A percentile compares a stretch with the other conserved stretches of the same genome.
Evolutionary conservation across 345 rosid species (phyloP).

Genomic region (Gossypium thurberi): DNA sequence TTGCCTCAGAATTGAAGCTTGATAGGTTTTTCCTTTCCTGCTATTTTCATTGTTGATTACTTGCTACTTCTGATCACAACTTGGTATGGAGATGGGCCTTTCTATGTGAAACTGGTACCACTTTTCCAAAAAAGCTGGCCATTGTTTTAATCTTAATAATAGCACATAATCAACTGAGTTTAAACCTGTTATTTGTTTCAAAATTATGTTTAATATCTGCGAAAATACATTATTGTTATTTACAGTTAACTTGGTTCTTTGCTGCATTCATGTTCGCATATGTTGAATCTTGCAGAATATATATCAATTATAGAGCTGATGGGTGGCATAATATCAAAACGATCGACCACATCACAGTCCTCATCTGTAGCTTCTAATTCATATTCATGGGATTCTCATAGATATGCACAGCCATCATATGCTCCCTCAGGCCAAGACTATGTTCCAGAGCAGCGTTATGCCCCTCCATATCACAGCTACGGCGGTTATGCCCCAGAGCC

Average conservation of each 20-base stretch:
- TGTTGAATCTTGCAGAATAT: constrained; percentile 20
- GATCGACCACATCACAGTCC: constrained; percentile 19
- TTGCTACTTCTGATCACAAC: not conserved
- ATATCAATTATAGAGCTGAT: constrained; percentile 25
- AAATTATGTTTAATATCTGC: not conserved
- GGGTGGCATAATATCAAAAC: constrained; percentile 55
- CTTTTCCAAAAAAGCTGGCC: not conserved
- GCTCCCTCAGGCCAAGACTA: constrained; percentile 35
- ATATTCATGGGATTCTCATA: constrained; percentile 29
- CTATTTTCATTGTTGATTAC: not conserved
- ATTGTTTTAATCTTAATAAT: not conserved
- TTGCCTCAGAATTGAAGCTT: not conserved
- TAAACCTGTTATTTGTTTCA: not conserved
- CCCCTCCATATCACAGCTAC: constrained; percentile 34
- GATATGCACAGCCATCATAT: constrained; percentile 38
- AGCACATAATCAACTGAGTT: not conserved
- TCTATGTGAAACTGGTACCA: not conserved
- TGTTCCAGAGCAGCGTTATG: constrained; percentile 31
- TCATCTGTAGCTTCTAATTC: constrained; percentile 34
- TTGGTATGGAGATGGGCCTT: not conserved
- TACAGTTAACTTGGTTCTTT: not conserved
- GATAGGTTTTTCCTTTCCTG: not conserved
- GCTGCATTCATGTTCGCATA: constrained; percentile 9
- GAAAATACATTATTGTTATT: not conserved
- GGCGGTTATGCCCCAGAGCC: constrained; percentile 27